phyloP scores from a whole-genome alignment of 768 basidiomycete species.

The Pleurotus tuber-regium region DNA sequence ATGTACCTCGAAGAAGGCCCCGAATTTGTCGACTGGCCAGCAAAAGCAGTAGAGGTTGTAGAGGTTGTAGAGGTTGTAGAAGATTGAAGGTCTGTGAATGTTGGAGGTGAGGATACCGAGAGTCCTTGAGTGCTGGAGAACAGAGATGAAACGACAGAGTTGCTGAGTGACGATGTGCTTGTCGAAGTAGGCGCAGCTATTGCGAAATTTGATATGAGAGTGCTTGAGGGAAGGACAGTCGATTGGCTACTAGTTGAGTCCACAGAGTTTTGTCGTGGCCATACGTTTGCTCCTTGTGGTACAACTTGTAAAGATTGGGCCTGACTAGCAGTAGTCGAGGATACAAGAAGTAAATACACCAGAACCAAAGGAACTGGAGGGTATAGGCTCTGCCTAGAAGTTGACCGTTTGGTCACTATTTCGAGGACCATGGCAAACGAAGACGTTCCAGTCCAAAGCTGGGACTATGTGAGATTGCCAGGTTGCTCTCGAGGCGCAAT shows the following conservation, averaged over 20 bases:
- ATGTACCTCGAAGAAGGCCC: background rate
- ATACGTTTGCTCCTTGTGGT: background rate
- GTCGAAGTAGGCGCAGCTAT: background rate
- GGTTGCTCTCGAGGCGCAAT: too few species aligned
- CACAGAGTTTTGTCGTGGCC: constrained; percentile 1
- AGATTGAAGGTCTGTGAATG: too few species aligned
- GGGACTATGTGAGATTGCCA: too few species aligned
- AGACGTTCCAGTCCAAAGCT: too few species aligned
- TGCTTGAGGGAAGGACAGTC: background rate
- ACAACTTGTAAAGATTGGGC: background rate
- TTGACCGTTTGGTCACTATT: background rate
- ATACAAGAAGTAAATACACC: background rate
- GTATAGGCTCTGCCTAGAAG: background rate
- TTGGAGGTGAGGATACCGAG: too few species aligned
- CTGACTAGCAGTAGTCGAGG: background rate
- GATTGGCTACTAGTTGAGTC: background rate
- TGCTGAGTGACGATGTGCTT: background rate
- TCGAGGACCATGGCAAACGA: background rate
- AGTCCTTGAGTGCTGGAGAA: too few species aligned
- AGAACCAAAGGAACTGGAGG: background rate
- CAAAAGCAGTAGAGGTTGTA: background rate
- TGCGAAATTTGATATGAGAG: background rate
- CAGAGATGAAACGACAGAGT: background rate
- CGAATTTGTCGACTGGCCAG: background rate
- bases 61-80: background rate